phyloP scores from a whole-genome alignment of 2,329 filamentous ascomycete genomes.

The Achaetomium macrosporum region DNA sequence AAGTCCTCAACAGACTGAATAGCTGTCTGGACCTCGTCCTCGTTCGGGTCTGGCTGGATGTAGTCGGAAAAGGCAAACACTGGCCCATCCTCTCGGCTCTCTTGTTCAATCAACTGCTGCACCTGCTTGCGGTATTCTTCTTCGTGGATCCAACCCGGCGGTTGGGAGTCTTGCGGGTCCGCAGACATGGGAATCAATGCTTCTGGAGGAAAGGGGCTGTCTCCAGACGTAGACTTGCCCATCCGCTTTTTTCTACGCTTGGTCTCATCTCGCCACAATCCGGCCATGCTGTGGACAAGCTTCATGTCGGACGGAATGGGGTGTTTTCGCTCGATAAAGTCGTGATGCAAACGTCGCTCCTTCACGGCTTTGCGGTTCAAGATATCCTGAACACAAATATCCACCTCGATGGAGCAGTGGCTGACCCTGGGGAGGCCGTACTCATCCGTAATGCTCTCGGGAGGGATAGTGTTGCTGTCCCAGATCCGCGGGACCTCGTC shows the following conservation, averaged over 20 bases:
- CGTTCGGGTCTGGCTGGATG: conserved; percentile 47
- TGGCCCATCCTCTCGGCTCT: conserved; percentile 37
- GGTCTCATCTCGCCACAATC: conserved; percentile 86
- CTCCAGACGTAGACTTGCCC: conserved; percentile 56
- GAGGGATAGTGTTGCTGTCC: conserved; percentile 68
- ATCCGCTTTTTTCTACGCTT: conserved; percentile 68
- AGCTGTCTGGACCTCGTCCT: conserved; percentile 63
- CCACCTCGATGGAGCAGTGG: conserved; percentile 83
- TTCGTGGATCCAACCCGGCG: conserved; percentile 90
- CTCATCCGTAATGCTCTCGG: conserved; percentile 55
- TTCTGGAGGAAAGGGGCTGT: conserved; percentile 74
- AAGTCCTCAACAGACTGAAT: conserved; percentile 84
- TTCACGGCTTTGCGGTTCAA: conserved; percentile 71
- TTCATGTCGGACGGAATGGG: conserved; percentile 65
- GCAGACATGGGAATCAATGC: conserved; percentile 85
- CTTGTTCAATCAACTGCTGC: conserved; percentile 61
- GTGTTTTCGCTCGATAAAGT: conserved; percentile 68
- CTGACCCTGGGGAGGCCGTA: conserved; percentile 67
- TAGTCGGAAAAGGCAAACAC: conserved; percentile 60
- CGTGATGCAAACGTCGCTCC: conserved; percentile 75
- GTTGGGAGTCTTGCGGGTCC: conserved; percentile 63
- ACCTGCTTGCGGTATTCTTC: conserved; percentile 70
- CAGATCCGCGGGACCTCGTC: conserved; percentile 61
- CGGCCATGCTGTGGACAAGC: conserved; percentile 86
- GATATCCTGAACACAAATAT: conserved; percentile 84